Evolutionary conservation across 1,284 basidiomycete species (phyloP).

Genomic region (Irpex rosettiformis): DNA sequence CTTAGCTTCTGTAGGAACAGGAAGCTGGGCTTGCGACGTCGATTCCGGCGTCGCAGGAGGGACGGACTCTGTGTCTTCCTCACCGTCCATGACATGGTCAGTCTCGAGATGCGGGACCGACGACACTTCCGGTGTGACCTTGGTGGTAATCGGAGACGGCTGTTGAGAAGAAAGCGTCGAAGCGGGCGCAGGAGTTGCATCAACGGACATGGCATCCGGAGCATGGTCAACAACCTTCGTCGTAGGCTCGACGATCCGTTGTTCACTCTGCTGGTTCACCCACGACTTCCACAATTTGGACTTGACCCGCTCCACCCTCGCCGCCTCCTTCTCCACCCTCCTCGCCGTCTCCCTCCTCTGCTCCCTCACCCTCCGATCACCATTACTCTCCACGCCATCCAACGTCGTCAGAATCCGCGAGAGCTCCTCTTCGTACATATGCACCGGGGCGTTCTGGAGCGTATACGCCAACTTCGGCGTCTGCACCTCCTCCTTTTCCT

Average conservation of each 20-base stretch:
- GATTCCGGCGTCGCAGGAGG: not conserved
- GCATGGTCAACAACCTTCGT: too few species aligned
- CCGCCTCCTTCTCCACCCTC: constrained; percentile 56
- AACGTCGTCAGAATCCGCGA: constrained; percentile 59
- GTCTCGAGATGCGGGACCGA: not conserved
- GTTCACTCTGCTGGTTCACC: constrained; percentile 3
- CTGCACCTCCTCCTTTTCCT: constrained; percentile 14
- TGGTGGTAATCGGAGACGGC: not conserved
- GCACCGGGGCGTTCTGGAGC: constrained; percentile 42
- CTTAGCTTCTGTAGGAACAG: not conserved
- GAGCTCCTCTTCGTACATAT: constrained; percentile 50
- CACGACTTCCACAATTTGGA: constrained; percentile 13
- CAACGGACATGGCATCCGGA: constrained; percentile 1
- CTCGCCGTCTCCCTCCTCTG: constrained; percentile 55
- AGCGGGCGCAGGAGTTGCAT: not conserved
- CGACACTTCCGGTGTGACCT: not conserved
- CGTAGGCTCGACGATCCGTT: not conserved
- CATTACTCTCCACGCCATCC: constrained; percentile 66
- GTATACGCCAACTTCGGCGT: constrained; percentile 35
- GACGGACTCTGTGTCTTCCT: constrained; percentile 1
- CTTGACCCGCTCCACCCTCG: constrained; percentile 37
- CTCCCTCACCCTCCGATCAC: constrained; percentile 51
- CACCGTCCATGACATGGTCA: not conserved
- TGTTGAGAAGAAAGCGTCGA: not conserved
- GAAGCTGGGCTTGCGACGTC: not conserved